Base-by-base conservation (phyloP, 495 filamentous ascomycete genomes). In the Cercophora newfieldiana region DNA sequence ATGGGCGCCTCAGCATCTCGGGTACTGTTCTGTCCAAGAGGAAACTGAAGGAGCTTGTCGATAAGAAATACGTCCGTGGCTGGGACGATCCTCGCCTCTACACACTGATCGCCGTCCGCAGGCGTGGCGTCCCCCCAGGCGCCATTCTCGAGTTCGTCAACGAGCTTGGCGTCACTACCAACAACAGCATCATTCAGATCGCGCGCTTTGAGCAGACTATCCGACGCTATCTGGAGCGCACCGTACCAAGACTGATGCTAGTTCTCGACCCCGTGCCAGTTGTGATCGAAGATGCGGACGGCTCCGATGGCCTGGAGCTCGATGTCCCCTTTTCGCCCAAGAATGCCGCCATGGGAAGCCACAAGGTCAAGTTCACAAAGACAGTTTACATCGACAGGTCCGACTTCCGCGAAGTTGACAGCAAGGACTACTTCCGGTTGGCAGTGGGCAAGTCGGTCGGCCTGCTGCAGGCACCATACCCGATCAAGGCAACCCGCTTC, bases 11-110 rank as follows among this genome's bases (percentile, higher is more conserved):
- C 31, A 94, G 91, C 68, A 82, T 97, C 19, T 84, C 84, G 7
- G 93, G 93, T 22, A 92, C 91, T 0, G 87, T 97, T 28, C 85
- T 96, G 59, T 92, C 88, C 64, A 97, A 97, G 79, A 83, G 93
- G 50, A 89, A 90, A 73, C 88, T 97, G 64, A 83, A 86, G 56
- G 87, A 90, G 76, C 82, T 96, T 14, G 91, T 96, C 21, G 85
- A 89, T 22, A 84, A 85, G 63, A 85, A 85, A 29, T 79, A 89
- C 71, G 93, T 97, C 22, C 84, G 89, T 12, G 90, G 86, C 63
- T 97, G 93, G 91, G 91, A 97, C 63, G 93, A 97, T 71, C 94
- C 93, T 0, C 85, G 93, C 19, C 86, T 97, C 4, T 96, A 91
- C 79, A 97, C 93, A 0, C 79, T 97, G n/a, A 92, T 94, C 60